Evolutionary conservation across 176 grass and related monocot genomes (phyloP).

Genomic region (Guadua angustifolia): DNA sequence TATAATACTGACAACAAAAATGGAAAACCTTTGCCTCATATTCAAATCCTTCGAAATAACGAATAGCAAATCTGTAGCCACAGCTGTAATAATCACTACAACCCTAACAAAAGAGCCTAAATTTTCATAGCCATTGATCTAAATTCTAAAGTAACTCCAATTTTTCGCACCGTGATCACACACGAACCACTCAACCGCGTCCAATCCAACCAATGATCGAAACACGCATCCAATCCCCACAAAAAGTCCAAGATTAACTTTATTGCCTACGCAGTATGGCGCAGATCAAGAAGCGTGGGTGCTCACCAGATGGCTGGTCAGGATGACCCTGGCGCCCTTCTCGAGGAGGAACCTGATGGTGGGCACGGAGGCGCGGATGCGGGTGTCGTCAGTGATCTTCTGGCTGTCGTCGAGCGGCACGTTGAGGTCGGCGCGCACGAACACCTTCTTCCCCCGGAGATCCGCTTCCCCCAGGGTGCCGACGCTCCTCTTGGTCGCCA

Average conservation of each 20-base stretch:
- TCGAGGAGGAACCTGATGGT: slow-evolving; percentile 86
- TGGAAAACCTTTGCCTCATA: not conserved
- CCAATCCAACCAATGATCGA: not conserved
- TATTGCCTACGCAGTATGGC: not conserved
- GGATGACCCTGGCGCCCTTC: slow-evolving; percentile 83
- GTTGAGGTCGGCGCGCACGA: slow-evolving; percentile 91
- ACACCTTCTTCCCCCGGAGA: slow-evolving; percentile 90
- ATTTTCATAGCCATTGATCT: not conserved
- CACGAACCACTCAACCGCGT: not conserved
- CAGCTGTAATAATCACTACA: not conserved
- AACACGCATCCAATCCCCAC: not conserved
- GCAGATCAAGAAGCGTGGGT: not conserved
- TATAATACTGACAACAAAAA: not conserved
- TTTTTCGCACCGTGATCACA: not conserved
- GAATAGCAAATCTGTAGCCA: not conserved
- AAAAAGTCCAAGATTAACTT: not conserved
- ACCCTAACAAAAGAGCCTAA: not conserved
- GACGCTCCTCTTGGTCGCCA: slow-evolving; percentile 95
- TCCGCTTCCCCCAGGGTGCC: slow-evolving; percentile 70
- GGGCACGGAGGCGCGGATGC: slow-evolving; percentile 83
- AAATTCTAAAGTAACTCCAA: not conserved
- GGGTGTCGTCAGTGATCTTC: slow-evolving; percentile 94
- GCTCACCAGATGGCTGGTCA: slow-evolving; percentile 75
- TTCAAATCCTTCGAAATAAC: not conserved
- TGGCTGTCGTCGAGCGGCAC: slow-evolving; percentile 89